Conservation (phyloP, 2,329 filamentous ascomycete species). For the Alternaria dauci region DNA sequence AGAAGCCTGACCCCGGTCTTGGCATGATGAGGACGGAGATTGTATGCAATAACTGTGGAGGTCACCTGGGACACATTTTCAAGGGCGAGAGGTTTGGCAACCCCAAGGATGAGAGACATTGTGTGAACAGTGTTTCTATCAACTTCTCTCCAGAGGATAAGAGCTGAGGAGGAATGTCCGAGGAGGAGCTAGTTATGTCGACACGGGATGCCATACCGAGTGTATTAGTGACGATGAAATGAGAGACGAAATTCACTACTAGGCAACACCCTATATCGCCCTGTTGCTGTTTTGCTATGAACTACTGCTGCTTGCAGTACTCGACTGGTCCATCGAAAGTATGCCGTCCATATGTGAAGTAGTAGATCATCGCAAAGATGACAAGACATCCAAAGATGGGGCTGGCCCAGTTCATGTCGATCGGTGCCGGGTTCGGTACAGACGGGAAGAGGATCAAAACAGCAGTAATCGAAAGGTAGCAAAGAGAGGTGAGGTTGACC, state of each 20-base stretch:
- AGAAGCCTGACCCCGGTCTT: slow-evolving; percentile 77
- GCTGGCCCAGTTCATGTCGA: slow-evolving; percentile 57
- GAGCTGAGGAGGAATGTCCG: slow-evolving; percentile 51
- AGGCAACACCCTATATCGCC: not conserved
- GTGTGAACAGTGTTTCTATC: slow-evolving; percentile 91
- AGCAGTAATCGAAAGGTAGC: slow-evolving; percentile 51
- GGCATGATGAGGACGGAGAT: slow-evolving; percentile 94
- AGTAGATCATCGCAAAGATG: slow-evolving; percentile 53
- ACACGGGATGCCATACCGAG: slow-evolving; percentile 5
- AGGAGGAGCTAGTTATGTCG: not conserved
- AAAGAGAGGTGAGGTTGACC: slow-evolving; percentile 52
- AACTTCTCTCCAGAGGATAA: slow-evolving; percentile 79
- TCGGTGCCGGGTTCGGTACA: slow-evolving; percentile 6
- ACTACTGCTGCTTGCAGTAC: slow-evolving; percentile 7
- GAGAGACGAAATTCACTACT: not conserved
- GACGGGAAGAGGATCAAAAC: slow-evolving; percentile 55
- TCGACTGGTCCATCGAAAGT: slow-evolving; percentile 40
- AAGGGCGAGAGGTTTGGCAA: slow-evolving; percentile 85
- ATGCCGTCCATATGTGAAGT: slow-evolving; percentile 50
- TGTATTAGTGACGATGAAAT: slow-evolving; percentile 14
- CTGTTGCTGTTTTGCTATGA: not conserved
- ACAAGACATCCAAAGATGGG: slow-evolving; percentile 54
- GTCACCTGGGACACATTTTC: slow-evolving; percentile 90
- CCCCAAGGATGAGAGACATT: slow-evolving; percentile 95
- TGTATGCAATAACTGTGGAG: slow-evolving; percentile 91